Evolutionary conservation across 2,329 filamentous ascomycete genomes (phyloP), one percentile per base, ranked within the genome.

Genomic region (Trichophyton rubrum): DNA sequence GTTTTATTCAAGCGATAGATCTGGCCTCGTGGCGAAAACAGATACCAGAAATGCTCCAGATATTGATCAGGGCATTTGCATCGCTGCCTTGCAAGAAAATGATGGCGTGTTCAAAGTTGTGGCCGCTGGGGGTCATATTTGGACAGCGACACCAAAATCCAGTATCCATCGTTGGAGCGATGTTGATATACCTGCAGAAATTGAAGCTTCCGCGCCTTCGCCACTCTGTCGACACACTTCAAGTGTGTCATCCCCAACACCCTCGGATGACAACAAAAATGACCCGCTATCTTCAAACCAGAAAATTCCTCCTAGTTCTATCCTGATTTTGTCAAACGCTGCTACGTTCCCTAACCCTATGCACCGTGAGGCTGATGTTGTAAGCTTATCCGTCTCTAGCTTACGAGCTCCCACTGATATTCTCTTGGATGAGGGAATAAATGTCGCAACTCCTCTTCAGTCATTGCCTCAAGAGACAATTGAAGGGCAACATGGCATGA

Each of bases 1-100:
- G 33, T 97, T 99, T 73, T 97, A 97, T 76, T 97, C 92, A 60
- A 89, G 87, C 67, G 93, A 99, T 74, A 86, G 92, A 58, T 91
- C 90, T 0, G 93, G 93, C 2, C 75, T 96, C 63, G 86, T 99
- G n/a, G 92, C 90, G 60, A 99, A 97, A 79, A 97, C 92, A 0
- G 93, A 99, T 71, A 87, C 92, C 27, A 83, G 91, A 65, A 84
- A 85, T 61, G 80, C 85, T 30, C 80, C 82, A 20, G 87, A 90
- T 64, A 81, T 92, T 73, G 91, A 96, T 68, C 88, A 96, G 67
- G 93, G 92, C 0, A 77, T 96, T 6, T 96, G 89, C 13, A 80
- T 97, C 13, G 92, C 92, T n/a, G 80, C 96, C 4, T 88, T 89
- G 58, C 89, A 96, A 70, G 93, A 99, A 73, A 88, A 96, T 67